phyloP scores from a whole-genome alignment of 2,329 filamentous ascomycete species.

The Pyrenophora teres region DNA sequence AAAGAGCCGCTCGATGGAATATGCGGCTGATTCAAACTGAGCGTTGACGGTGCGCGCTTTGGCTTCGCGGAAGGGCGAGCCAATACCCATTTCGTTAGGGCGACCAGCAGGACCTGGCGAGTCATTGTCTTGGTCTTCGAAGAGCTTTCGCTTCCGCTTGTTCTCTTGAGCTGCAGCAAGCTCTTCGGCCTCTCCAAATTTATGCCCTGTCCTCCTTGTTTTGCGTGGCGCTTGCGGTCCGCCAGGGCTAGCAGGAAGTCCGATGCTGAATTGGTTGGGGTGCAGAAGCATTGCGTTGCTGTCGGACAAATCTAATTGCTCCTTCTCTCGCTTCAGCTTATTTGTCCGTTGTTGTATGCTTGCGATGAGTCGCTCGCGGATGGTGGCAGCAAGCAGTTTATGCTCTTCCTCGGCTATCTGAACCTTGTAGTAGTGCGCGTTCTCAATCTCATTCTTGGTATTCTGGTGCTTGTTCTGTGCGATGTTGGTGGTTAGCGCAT shows the following conservation, averaged over 20 bases:
- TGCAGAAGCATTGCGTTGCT: constrained; percentile 68
- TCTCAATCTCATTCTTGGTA: constrained; percentile 60
- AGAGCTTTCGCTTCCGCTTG: constrained; percentile 63
- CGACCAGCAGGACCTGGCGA: constrained; percentile 60
- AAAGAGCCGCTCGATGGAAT: constrained; percentile 67
- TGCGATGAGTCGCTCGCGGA: constrained; percentile 65
- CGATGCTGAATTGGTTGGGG: constrained; percentile 69
- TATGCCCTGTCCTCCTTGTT: constrained; percentile 65
- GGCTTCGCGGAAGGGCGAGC: constrained; percentile 58
- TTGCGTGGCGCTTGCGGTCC: constrained; percentile 65
- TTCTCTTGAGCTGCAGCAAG: constrained; percentile 57
- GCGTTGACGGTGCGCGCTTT: constrained; percentile 58
- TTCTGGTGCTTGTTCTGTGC: constrained; percentile 62
- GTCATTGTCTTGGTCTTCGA: constrained; percentile 61
- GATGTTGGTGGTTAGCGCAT: constrained; percentile 18
- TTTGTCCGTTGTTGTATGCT: constrained; percentile 62
- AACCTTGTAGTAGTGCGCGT: constrained; percentile 62
- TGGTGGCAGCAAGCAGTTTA: constrained; percentile 60
- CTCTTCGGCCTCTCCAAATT: constrained; percentile 54
- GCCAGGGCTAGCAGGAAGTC: constrained; percentile 66
- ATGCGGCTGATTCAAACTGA: constrained; percentile 63
- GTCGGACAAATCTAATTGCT: constrained; percentile 69
- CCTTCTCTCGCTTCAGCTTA: constrained; percentile 66
- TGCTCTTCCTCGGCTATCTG: constrained; percentile 68
- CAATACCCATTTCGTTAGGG: constrained; percentile 53